Conservation (phyloP, 352 stramenopile genomes). For the Globisporangium alternatum region DNA sequence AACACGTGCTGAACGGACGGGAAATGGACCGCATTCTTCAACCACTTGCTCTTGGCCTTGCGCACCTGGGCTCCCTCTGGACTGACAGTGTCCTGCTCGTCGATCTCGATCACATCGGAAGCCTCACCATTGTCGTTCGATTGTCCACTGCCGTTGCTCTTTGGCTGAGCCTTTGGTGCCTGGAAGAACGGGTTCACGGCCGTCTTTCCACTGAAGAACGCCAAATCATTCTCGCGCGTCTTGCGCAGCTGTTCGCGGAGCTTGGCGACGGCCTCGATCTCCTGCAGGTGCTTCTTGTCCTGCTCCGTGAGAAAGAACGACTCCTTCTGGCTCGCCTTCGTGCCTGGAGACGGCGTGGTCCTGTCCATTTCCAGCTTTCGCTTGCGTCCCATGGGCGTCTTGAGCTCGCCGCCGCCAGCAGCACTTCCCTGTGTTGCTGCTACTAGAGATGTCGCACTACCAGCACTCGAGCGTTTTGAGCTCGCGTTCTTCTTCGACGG, state of each 20-base stretch:
- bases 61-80: slow-evolving; percentile 16
- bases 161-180: slow-evolving; percentile 18
- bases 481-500: background rate
- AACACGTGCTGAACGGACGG: slow-evolving; percentile 46
- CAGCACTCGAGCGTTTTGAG: background rate
- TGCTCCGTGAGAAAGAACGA: slow-evolving; percentile 70
- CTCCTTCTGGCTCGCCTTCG: slow-evolving; percentile 27
- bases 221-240: slow-evolving; percentile 64
- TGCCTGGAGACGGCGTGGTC: slow-evolving; percentile 34
- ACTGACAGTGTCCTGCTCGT: slow-evolving; percentile 15
- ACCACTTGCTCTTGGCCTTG: slow-evolving; percentile 30
- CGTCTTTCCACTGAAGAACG: slow-evolving; percentile 58
- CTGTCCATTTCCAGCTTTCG: slow-evolving; percentile 66
- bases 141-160: slow-evolving; percentile 12
- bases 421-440: background rate
- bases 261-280: slow-evolving; percentile 59
- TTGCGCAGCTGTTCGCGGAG: slow-evolving; percentile 65
- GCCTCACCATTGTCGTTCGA: background rate
- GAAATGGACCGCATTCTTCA: slow-evolving; percentile 35
- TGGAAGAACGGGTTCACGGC: slow-evolving; percentile 71
- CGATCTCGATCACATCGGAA: slow-evolving; percentile 27
- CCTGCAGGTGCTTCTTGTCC: slow-evolving; percentile 64
- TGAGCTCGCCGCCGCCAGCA: slow-evolving; percentile 6
- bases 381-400: slow-evolving; percentile 33
- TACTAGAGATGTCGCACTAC: background rate